These are phyloP conservation scores for Ceratocystis colombiana DNA, from an alignment of 2,329 filamentous ascomycete genomes.

Conservation along the genomic window DNA sequence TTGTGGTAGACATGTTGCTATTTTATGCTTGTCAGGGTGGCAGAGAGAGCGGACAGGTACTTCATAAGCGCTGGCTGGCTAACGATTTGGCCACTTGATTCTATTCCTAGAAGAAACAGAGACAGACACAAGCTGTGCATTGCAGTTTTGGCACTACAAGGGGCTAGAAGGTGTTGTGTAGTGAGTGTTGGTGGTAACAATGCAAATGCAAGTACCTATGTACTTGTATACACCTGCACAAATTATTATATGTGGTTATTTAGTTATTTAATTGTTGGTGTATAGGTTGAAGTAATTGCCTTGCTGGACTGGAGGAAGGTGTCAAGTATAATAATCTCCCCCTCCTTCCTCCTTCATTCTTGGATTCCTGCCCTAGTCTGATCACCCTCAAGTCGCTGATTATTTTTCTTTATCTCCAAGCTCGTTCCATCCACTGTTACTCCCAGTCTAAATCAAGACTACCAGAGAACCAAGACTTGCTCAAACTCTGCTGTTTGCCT, in stretches of 20 bases:
- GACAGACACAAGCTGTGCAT: neutral
- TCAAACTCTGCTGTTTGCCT: neutral
- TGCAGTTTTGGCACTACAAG: neutral
- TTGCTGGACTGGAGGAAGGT: neutral
- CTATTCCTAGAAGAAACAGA: neutral
- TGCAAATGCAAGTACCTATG: neutral
- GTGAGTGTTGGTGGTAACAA: neutral
- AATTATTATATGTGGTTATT: neutral
- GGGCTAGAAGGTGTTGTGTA: neutral
- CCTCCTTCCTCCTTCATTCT: neutral
- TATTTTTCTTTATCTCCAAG: neutral
- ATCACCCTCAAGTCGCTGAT: neutral
- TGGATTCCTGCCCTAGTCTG: neutral
- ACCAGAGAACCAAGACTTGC: neutral
- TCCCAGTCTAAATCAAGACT: neutral
- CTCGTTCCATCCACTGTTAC: neutral
- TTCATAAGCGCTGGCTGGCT: slow-evolving; percentile 1
- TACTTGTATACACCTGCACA: neutral
- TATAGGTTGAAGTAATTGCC: too few species aligned
- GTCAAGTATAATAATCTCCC: slow-evolving; percentile 10
- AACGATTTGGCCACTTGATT: neutral
- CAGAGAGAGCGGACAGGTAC: neutral
- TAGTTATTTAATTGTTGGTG: too few species aligned
- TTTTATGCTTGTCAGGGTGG: neutral
- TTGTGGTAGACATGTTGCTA: neutral